These are phyloP conservation scores for Albophoma yamanashiensis DNA, from an alignment of 2,329 filamentous ascomycete genomes.

Conservation along the genomic window DNA sequence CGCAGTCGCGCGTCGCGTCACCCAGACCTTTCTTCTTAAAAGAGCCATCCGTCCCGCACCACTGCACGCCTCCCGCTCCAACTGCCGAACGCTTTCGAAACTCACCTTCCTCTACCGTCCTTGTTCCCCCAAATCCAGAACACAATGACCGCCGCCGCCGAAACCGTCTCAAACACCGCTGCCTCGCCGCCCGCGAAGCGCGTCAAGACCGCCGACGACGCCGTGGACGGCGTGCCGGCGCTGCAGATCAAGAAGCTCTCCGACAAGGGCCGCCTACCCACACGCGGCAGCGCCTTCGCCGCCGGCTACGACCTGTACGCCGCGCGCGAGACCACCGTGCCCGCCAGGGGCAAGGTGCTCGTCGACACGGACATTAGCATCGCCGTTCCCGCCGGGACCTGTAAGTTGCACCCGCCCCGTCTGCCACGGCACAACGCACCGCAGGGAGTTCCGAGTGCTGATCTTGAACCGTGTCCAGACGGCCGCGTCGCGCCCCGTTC, in stretches of 20 bases:
- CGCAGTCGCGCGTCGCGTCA: neutral
- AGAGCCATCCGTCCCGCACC: neutral
- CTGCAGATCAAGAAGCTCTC: slow-evolving; percentile 85
- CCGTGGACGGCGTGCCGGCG: slow-evolving; percentile 38
- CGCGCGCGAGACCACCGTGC: slow-evolving; percentile 62
- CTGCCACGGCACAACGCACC: too few relatives aligned
- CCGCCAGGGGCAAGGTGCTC: slow-evolving; percentile 70
- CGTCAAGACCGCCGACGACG: slow-evolving; percentile 48
- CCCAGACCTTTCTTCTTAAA: neutral
- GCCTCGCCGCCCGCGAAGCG: slow-evolving; percentile 72
- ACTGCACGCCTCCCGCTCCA: neutral
- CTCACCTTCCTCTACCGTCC: neutral
- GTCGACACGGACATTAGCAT: slow-evolving; percentile 90
- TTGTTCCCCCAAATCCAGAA: neutral
- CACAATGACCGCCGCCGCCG: slow-evolving; percentile 14
- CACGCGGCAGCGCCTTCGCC: slow-evolving; percentile 77
- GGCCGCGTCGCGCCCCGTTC: slow-evolving; percentile 83
- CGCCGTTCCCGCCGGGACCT: slow-evolving; percentile 81
- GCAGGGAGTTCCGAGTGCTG: neutral
- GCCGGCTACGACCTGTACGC: slow-evolving; percentile 93
- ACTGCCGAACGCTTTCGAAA: neutral
- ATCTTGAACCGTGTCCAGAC: slow-evolving; percentile 40
- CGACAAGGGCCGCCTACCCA: slow-evolving; percentile 68
- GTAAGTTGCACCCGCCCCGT: slow-evolving; percentile 38
- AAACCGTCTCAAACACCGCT: slow-evolving; percentile 37